phyloP scores from a whole-genome alignment of 2,329 filamentous ascomycete genomes.

The Colletotrichum phormii region DNA sequence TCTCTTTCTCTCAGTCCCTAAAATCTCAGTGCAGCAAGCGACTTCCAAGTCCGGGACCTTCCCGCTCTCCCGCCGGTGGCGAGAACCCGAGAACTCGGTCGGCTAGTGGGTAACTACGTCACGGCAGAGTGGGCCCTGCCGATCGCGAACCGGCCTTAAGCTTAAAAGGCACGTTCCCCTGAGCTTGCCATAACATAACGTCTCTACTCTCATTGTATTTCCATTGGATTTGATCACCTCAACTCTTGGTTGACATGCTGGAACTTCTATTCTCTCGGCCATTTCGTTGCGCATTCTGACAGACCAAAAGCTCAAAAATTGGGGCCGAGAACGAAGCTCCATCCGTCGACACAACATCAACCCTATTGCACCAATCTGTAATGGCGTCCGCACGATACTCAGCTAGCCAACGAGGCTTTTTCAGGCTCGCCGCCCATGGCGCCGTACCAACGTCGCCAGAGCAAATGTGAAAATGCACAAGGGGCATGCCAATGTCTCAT shows the following conservation, averaged over 20 bases:
- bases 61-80: slow-evolving; percentile 14
- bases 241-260: neutral
- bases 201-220: slow-evolving; percentile 10
- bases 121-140: slow-evolving; percentile 11
- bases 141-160: slow-evolving; percentile 8
- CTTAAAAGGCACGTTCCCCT: slow-evolving; percentile 15
- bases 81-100: slow-evolving; percentile 19
- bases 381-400: slow-evolving; percentile 1
- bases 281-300: too few relatives aligned
- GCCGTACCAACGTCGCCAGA: neutral
- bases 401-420: slow-evolving; percentile 1
- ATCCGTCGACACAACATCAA: neutral
- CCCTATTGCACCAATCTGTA: neutral
- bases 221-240: neutral
- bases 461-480: neutral
- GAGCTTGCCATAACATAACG: slow-evolving; percentile 2
- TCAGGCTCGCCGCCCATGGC: neutral
- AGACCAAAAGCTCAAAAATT: neutral
- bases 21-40: neutral
- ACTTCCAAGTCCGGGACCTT: slow-evolving; percentile 20
- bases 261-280: too few relatives aligned
- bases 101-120: slow-evolving; percentile 29
- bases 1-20: neutral
- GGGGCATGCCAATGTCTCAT: neutral
- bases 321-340: neutral